Conservation (phyloP, 148 eudicot genomes). For the Amaranthus hypochondriacus region DNA sequence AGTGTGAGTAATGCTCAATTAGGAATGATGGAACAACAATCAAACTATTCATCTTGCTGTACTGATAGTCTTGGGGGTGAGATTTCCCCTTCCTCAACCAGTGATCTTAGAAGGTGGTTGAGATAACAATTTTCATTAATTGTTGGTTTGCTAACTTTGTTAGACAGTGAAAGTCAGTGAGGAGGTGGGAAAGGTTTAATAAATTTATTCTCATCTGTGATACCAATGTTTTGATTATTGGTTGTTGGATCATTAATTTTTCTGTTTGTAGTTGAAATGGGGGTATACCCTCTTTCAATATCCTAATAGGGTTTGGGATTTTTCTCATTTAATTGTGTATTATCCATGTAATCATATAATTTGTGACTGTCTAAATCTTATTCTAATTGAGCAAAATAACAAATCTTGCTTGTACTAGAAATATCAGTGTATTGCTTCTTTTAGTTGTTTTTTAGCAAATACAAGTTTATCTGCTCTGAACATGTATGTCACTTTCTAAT, state of each 20-base stretch:
- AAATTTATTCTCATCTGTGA: slow-evolving; percentile 7
- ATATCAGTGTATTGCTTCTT: not conserved
- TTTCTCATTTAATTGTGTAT: slow-evolving; percentile 5
- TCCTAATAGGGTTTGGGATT: not conserved
- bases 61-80: slow-evolving; percentile 75
- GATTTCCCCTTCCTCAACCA: slow-evolving; percentile 73
- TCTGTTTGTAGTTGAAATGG: slow-evolving; percentile 8
- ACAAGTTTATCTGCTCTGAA: not conserved
- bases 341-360: slow-evolving; percentile 20
- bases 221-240: slow-evolving; percentile 9
- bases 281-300: not conserved
- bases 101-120: slow-evolving; percentile 68
- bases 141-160: slow-evolving; percentile 2
- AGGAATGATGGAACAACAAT: slow-evolving; percentile 55
- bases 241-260: slow-evolving; percentile 19
- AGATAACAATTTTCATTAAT: slow-evolving; percentile 31
- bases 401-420: not conserved
- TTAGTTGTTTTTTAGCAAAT: not conserved
- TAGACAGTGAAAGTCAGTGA: not conserved
- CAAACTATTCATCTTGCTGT: slow-evolving; percentile 65
- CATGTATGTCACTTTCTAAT: too few relatives aligned
- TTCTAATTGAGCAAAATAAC: slow-evolving; percentile 7
- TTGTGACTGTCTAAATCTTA: slow-evolving; percentile 12
- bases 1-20: slow-evolving; percentile 36
- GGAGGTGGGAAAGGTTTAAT: not conserved